phyloP scores from a whole-genome alignment of 2,329 filamentous ascomycete genomes.

The Sphaerulina musiva region DNA sequence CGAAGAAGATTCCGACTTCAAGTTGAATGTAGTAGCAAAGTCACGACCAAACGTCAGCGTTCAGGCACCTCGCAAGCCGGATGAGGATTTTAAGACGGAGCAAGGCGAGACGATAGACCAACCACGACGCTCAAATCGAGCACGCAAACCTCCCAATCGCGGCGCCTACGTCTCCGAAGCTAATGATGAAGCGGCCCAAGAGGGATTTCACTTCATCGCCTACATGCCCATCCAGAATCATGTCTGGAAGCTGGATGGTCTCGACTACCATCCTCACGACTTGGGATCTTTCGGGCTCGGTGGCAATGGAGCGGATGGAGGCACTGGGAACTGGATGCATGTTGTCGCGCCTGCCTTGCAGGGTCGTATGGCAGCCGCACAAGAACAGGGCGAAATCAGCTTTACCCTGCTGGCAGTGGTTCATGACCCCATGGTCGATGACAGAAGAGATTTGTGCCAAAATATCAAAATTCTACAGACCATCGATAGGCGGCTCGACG shows the following conservation, averaged over 20 bases:
- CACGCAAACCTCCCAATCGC: slow-evolving; percentile 17
- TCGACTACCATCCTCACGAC: slow-evolving; percentile 63
- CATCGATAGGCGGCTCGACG: slow-evolving; percentile 38
- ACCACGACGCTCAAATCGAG: slow-evolving; percentile 25
- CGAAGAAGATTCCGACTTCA: slow-evolving; percentile 11
- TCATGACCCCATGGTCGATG: slow-evolving; percentile 53
- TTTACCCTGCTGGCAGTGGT: slow-evolving; percentile 74
- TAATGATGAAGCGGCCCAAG: slow-evolving; percentile 47
- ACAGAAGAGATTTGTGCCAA: slow-evolving; percentile 38
- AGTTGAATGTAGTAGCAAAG: not conserved
- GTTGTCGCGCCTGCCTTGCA: slow-evolving; percentile 60
- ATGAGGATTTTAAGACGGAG: not conserved
- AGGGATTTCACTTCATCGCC: slow-evolving; percentile 79
- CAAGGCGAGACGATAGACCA: slow-evolving; percentile 4
- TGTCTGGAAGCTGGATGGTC: slow-evolving; percentile 84
- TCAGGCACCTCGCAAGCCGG: not conserved
- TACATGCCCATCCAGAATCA: slow-evolving; percentile 69
- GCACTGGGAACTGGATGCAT: slow-evolving; percentile 57
- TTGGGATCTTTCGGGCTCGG: slow-evolving; percentile 45
- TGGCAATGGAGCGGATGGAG: slow-evolving; percentile 37
- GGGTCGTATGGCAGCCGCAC: slow-evolving; percentile 56
- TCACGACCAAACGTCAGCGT: not conserved
- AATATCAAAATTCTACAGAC: slow-evolving; percentile 43
- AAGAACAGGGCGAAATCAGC: slow-evolving; percentile 59
- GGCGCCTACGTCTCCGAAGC: slow-evolving; percentile 37